These are phyloP conservation scores for Botrytis hyacinthi DNA, from an alignment of 2,329 filamentous ascomycete species.

Conservation along the genomic window DNA sequence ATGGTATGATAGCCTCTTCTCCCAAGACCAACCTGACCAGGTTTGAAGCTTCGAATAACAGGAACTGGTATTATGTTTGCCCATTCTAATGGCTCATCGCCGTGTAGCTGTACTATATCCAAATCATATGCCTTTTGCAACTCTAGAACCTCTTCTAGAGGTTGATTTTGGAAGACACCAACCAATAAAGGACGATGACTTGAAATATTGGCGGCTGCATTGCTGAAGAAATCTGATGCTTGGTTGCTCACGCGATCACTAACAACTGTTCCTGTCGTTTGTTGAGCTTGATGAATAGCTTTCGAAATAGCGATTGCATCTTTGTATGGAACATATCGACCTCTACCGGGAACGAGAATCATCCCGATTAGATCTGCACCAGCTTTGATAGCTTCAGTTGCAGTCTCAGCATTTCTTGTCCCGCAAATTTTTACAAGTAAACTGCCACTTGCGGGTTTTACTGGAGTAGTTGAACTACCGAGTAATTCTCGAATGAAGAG, in stretches of 20 bases:
- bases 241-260: slow-evolving; percentile 33
- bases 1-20: slow-evolving; percentile 77
- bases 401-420: slow-evolving; percentile 78
- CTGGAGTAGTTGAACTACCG: slow-evolving; percentile 48
- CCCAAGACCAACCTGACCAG: slow-evolving; percentile 60
- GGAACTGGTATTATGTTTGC: slow-evolving; percentile 84
- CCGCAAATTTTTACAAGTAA: slow-evolving; percentile 93
- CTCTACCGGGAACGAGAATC: slow-evolving; percentile 79
- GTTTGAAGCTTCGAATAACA: slow-evolving; percentile 82
- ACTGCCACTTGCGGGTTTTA: slow-evolving; percentile 42
- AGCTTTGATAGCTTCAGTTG: slow-evolving; percentile 74
- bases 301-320: slow-evolving; percentile 78
- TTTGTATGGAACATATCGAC: slow-evolving; percentile 75
- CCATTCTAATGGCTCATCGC: slow-evolving; percentile 91
- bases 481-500: slow-evolving; percentile 83
- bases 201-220: slow-evolving; percentile 49
- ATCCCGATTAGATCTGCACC: slow-evolving; percentile 93
- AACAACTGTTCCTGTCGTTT: slow-evolving; percentile 31
- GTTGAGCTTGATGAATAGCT: slow-evolving; percentile 58
- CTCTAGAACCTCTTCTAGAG: slow-evolving; percentile 75
- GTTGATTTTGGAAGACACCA: slow-evolving; percentile 91
- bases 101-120: slow-evolving; percentile 91
- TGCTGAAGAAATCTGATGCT: slow-evolving; percentile 70
- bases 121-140: slow-evolving; percentile 74
- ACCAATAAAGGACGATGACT: slow-evolving; percentile 71